Evolutionary conservation across 2,329 filamentous ascomycete species (phyloP), one percentile per base, ranked within the genome.

Genomic region (Cryphonectria nitschkei): DNA sequence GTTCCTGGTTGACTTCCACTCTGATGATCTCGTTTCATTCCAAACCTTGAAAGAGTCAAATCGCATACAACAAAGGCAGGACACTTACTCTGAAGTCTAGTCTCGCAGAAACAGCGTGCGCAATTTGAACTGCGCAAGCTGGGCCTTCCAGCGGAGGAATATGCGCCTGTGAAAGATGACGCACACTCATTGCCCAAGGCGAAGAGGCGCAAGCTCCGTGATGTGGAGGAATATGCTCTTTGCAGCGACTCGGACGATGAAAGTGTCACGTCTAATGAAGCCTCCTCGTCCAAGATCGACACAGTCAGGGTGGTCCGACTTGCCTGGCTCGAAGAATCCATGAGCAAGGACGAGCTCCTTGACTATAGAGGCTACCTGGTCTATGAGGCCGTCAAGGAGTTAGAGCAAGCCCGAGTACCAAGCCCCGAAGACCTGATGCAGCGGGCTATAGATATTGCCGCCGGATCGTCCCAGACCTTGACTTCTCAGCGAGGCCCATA

Each of bases 111-210:
- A 74, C 87, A 89, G 75, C 87, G 95, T 26, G 93, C 93, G 0
- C 84, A 88, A 63, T 90, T 97, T 75, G 95, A 98, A 80, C 82
- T 98, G 72, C 86, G 93, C 68, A 86, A 88, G 8, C 86, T 88
- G 62, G 90, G 89, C 19, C 75, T 97, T 2, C 78, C 81, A 56
- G 89, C 89, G 0, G 83, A 88, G 68, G 88, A 89, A 70, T 75
- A 84, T 3, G 70, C 76, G 9, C 70, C 50, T 29, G 52, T 63
- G 22, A 50, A 52, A 46, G 74, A 41, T 7, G 54, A 71, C n/a
- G 13, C 46, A 26, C 29, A 56, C 61, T 56, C 73, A n/a, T 76
- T 75, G 19, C 78, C 77, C 4, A 73, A 75, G 9, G 73, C 69
- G 22, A 77, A 80, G 76, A 67, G 60, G 39, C 67, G 72, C 6